Conservation (phyloP, 2,329 filamentous ascomycete genomes). For the Fusarium sp. region DNA sequence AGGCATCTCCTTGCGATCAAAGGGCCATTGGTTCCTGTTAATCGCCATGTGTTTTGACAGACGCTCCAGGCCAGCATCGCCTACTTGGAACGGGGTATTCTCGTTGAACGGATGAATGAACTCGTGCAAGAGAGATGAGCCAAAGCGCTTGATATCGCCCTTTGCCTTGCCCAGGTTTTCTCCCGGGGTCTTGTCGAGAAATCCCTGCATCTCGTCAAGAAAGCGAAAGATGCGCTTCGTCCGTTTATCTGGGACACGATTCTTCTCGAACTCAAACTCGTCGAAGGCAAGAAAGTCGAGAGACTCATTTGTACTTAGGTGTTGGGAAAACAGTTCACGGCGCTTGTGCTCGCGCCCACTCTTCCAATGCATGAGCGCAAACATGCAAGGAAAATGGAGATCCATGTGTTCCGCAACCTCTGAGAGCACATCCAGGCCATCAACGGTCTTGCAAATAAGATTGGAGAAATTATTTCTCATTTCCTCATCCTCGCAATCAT, state of each 20-base stretch:
- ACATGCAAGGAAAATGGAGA: not conserved
- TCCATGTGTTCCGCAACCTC: slow-evolving; percentile 44
- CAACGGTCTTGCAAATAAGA: slow-evolving; percentile 44
- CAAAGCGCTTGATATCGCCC: slow-evolving; percentile 47
- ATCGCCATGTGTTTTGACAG: slow-evolving; percentile 34
- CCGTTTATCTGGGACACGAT: slow-evolving; percentile 30
- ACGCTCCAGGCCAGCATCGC: not conserved
- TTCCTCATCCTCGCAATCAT: slow-evolving; percentile 31
- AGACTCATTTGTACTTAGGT: not conserved
- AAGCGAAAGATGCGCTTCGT: slow-evolving; percentile 32
- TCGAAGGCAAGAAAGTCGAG: slow-evolving; percentile 41
- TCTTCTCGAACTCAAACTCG: slow-evolving; percentile 27
- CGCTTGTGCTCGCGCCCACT: not conserved
- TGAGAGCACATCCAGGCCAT: slow-evolving; percentile 42
- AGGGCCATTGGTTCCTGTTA: slow-evolving; percentile 24
- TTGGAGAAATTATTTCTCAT: slow-evolving; percentile 27
- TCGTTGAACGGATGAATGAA: slow-evolving; percentile 36
- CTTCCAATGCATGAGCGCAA: not conserved
- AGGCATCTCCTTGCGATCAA: not conserved
- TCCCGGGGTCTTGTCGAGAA: not conserved
- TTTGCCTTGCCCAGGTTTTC: slow-evolving; percentile 33
- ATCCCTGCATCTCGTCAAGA: slow-evolving; percentile 45
- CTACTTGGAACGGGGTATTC: not conserved
- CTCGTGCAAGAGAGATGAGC: slow-evolving; percentile 38
- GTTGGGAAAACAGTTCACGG: not conserved